Conservation (phyloP, 192 early-diverging fungal species). For the Umbelopsis sp. region DNA sequence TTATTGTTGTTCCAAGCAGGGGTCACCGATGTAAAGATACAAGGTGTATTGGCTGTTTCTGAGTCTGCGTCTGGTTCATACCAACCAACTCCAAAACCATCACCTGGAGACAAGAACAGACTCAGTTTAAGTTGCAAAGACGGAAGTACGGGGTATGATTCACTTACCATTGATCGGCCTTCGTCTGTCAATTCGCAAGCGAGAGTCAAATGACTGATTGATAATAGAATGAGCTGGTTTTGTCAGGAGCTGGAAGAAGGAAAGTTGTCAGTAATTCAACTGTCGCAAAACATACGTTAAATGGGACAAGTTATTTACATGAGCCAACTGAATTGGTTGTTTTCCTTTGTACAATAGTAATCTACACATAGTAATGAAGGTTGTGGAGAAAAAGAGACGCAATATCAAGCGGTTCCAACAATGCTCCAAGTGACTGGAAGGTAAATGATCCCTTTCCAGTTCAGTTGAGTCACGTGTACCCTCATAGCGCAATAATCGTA, state of each 20-base stretch:
- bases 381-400: background rate
- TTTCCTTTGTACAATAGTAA: constrained; percentile 81
- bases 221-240: constrained; percentile 80
- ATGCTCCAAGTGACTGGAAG: too few species aligned
- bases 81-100: constrained; percentile 82
- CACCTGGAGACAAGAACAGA: constrained; percentile 42
- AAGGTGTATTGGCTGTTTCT: constrained; percentile 51
- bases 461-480: background rate
- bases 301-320: constrained; percentile 41
- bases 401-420: background rate
- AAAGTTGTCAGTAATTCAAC: background rate
- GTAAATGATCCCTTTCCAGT: too few species aligned
- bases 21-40: constrained; percentile 81
- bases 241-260: constrained; percentile 53
- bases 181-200: constrained; percentile 63
- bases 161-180: constrained; percentile 67
- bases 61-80: constrained; percentile 58
- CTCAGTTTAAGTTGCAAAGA: background rate
- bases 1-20: constrained; percentile 85
- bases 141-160: background rate
- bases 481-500: background rate
- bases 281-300: background rate
- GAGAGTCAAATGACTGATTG: constrained; percentile 78
- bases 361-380: constrained; percentile 59
- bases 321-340: constrained; percentile 68